phyloP scores from a whole-genome alignment of 345 rosid species.

The Eucalyptus victrix region DNA sequence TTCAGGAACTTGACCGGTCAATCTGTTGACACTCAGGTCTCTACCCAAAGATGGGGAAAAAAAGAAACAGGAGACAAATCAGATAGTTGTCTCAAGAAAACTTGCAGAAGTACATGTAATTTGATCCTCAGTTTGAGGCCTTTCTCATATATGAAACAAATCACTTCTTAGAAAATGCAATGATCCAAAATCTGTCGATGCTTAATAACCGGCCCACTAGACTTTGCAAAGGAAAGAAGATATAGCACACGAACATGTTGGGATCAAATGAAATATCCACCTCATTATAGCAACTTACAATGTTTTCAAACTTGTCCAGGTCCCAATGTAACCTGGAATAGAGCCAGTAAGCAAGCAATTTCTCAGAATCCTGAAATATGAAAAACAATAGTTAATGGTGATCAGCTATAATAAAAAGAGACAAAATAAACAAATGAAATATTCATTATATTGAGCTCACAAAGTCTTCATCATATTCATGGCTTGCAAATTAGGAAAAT shows the following conservation, averaged over 20 bases:
- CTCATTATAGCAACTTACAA: conserved; percentile 34
- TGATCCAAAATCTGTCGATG: neutral
- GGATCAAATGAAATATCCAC: neutral
- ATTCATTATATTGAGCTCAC: conserved; percentile 9
- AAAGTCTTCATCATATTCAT: conserved; percentile 5
- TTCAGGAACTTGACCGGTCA: conserved; percentile 44
- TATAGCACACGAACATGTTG: neutral
- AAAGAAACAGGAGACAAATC: neutral
- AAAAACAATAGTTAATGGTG: neutral
- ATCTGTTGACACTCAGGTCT: conserved; percentile 68
- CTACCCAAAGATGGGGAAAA: conserved; percentile 10
- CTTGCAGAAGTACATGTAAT: neutral
- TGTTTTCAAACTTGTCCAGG: conserved; percentile 5
- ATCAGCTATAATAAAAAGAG: neutral
- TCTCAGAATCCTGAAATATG: conserved; percentile 37
- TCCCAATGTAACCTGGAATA: conserved; percentile 35
- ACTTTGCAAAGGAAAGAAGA: neutral
- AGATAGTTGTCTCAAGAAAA: neutral
- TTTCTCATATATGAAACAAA: neutral
- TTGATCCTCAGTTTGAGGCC: neutral
- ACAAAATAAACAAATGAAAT: neutral
- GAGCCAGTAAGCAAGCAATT: conserved; percentile 40
- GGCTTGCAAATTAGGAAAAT: conserved; percentile 37
- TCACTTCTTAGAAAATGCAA: neutral
- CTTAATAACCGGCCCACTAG: neutral